These are phyloP conservation scores for Megacollybia marginata DNA, from an alignment of 768 basidiomycete species.

Conservation along the genomic window DNA sequence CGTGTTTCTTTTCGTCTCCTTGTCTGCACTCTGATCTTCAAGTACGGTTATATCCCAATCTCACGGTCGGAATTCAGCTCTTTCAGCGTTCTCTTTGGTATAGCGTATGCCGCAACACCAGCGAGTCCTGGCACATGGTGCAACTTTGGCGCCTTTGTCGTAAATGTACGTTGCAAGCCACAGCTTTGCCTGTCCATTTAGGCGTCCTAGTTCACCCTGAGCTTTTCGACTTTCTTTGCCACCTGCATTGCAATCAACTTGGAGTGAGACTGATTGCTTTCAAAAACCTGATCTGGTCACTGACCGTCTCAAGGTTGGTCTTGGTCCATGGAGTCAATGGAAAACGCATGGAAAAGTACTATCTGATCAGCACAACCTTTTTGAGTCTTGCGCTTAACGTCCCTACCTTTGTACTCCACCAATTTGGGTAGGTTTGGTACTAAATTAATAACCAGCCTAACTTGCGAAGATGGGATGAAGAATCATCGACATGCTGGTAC, in stretches of 20 bases:
- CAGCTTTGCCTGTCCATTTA: not conserved
- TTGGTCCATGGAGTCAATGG: conserved; percentile 18
- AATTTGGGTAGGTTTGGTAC: conserved; percentile 14
- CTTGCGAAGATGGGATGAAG: conserved; percentile 10
- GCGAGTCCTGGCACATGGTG: conserved; percentile 6
- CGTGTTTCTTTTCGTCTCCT: conserved; percentile 18
- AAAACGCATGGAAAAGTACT: conserved; percentile 19
- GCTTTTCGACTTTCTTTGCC: conserved; percentile 16
- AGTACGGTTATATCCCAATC: conserved; percentile 8
- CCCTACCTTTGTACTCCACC: conserved; percentile 12
- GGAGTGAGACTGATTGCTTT: conserved; percentile 7
- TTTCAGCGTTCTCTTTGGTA: conserved; percentile 15
- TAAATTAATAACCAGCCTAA: not conserved
- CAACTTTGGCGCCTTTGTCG: conserved; percentile 13
- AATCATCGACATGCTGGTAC: conserved; percentile 16
- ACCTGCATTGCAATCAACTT: conserved; percentile 20
- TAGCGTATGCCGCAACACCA: conserved; percentile 11
- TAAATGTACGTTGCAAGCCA: conserved; percentile 9
- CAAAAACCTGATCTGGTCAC: not conserved
- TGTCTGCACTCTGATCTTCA: conserved; percentile 10
- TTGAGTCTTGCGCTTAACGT: conserved; percentile 11
- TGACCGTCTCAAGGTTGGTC: conserved; percentile 11
- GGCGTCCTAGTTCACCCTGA: conserved; percentile 8
- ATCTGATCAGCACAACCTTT: conserved; percentile 11
- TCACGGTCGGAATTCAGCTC: no score